Evolutionary conservation across 2,329 filamentous ascomycete genomes (phyloP), one percentile per base, ranked within the genome.

Genomic region (Aspergillus phoenicis): DNA sequence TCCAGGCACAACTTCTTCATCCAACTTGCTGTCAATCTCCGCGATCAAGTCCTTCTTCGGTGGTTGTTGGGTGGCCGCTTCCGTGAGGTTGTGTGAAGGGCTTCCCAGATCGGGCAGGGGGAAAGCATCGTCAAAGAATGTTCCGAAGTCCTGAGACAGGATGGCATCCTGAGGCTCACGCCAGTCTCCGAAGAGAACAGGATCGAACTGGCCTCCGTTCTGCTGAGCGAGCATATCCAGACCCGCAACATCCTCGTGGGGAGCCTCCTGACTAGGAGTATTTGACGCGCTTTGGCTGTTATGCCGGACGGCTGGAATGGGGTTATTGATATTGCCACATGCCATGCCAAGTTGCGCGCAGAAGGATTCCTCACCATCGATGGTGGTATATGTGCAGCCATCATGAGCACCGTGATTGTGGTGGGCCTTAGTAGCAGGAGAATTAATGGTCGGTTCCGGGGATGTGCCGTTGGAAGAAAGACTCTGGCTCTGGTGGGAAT

Each of bases 181-280:
- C 77, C 97, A 98, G 68, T 93, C 91, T 57, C 90, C 91, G 75
- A 97, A 98, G 4, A 98, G 83, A 58, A 95, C 88, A 0, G 95
- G 94, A 64, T 98, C 93, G 70, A 98, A 97, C 65, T 90, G 87
- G 59, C 91, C 91, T 60, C 89, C 89, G 69, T 93, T 94, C 73
- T 96, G 91, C 69, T 89, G 88, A 41, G 88, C 85, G 53, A 95
- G 81, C 86, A 89, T 93, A 73, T 91, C 89, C 68, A 80, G 68
- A 13, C 73, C 77, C 59, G 69, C 61, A 7, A 66, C 36, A 20
- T 53, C 43, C 8, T 62, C 51, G 28, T 57, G 45, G 24, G 41
- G 45, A 30, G 41, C 45, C 10, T 65, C 57, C 30, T 72, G 68
- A 53, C 28, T 65, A 38, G 70, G 69, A 20, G 70, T 69, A 47